Conservation (phyloP, 306 rosid genomes). For the Begonia masoniana region DNA sequence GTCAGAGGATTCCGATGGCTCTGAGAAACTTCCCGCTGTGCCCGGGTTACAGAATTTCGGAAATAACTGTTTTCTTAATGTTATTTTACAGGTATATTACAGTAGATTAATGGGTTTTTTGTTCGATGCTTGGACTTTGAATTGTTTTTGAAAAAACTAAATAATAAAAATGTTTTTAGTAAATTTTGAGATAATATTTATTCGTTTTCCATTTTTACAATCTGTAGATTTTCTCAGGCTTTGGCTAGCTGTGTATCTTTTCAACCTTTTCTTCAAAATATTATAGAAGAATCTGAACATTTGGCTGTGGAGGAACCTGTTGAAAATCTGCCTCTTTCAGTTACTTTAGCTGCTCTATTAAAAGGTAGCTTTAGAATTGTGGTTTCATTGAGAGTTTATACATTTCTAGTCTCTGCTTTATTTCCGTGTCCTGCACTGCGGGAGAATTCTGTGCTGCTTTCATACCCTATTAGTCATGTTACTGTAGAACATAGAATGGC, state of each 20-base stretch:
- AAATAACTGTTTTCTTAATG: constrained; percentile 79
- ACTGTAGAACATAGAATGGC: too few species aligned
- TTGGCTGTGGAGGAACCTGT: constrained; percentile 19
- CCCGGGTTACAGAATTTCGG: constrained; percentile 78
- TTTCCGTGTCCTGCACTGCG: too few species aligned
- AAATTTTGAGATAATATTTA: not conserved
- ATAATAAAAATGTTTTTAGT: not conserved
- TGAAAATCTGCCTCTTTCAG: constrained; percentile 51
- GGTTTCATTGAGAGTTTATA: not conserved
- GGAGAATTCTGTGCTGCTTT: too few species aligned
- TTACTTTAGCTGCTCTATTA: constrained; percentile 45
- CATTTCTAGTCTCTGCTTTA: not conserved
- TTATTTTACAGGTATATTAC: constrained; percentile 61
- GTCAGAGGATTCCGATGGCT: constrained; percentile 2
- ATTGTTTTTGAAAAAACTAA: not conserved
- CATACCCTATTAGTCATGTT: too few species aligned
- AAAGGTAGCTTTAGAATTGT: constrained; percentile 34
- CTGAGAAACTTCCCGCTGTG: constrained; percentile 18
- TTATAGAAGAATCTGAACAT: constrained; percentile 31
- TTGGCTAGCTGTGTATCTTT: constrained; percentile 67
- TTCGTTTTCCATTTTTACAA: not conserved
- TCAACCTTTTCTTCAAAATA: constrained; percentile 40
- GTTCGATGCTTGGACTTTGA: not conserved
- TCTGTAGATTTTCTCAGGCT: constrained; percentile 37
- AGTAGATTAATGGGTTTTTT: not conserved